Evolutionary conservation across 176 grass and related monocot species (phyloP), one percentile per base, ranked within the genome.

Genomic region (Aegilops tauschii): DNA sequence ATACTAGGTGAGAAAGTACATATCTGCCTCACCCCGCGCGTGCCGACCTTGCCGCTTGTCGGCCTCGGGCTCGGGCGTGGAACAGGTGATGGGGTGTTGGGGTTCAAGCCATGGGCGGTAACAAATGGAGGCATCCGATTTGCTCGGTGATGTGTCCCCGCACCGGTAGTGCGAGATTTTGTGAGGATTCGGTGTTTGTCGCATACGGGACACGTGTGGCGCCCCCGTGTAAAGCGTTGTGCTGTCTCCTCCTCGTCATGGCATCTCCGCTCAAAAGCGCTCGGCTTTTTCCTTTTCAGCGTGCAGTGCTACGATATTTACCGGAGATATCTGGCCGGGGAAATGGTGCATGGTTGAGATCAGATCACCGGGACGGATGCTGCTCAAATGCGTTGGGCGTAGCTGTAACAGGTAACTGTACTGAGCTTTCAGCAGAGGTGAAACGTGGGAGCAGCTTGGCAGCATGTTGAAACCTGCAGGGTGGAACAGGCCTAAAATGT

Each of bases 41-140:
- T 80, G 69, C 69, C 82, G 87, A 80, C 59, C 20, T 89, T 59
- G 56, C 18, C 18, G 56, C 2, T 47, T 76, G 65, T 49, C 78
- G 36, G 44, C 0, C 11, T 45, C 40, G 28, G 40, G 40, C 40
- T 44, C 39, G 3, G 52, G n/a, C 11, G 39, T 14, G 18, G 58
- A 21, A 45, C 23, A 17, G 69, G 5, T 73, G 64, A 9, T 17
- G 65, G 65, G 17, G 16, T 36, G 66, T 5, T 10, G 4, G 17
- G 12, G 17, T 40, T 73, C 12, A 13, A 0, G 45, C 27, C 17
- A 6, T 42, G 27, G 37, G 50, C 62, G 68, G 85, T 77, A 42
- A 88, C 90, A 91, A 44, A 77, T 85, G 90, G 86, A 85, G 86
- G 12, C 4, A 45, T 11, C 37, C 8, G 77, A 85, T 91, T 88